Evolutionary conservation across 768 basidiomycete genomes (phyloP).

Genomic region (Lentinula aciculospora): DNA sequence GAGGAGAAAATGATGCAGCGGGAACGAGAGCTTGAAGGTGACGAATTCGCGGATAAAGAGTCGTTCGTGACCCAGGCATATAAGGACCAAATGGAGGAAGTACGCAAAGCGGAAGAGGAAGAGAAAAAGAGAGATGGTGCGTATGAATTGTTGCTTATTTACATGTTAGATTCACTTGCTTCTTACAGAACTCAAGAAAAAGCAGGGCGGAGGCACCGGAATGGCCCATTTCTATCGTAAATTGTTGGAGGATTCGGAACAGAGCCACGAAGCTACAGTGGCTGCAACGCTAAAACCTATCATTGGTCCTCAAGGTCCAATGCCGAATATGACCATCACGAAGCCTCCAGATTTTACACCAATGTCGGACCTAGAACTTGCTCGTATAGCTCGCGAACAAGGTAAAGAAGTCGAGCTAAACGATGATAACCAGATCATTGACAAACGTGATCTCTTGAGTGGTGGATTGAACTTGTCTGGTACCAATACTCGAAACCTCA

Average conservation of each 20-base stretch:
- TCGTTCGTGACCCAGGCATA: conserved; percentile 98
- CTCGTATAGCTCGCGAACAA: conserved; percentile 58
- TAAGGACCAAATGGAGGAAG: conserved; percentile 92
- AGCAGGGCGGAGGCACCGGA: conserved; percentile 55
- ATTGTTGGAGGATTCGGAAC: conserved; percentile 72
- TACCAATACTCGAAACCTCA: conserved; percentile 72
- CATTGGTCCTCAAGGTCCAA: conserved; percentile 59
- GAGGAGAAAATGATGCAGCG: conserved; percentile 97
- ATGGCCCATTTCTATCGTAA: conserved; percentile 83
- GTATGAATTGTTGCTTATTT: conserved; percentile 15
- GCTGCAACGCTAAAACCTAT: conserved; percentile 63
- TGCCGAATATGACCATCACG: conserved; percentile 66
- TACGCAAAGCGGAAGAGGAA: conserved; percentile 87
- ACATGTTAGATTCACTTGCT: neutral
- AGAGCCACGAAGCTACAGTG: conserved; percentile 82
- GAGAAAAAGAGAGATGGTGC: conserved; percentile 84
- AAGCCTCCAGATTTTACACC: conserved; percentile 63
- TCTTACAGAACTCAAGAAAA: conserved; percentile 52
- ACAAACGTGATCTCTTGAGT: conserved; percentile 86
- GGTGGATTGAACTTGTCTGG: conserved; percentile 91
- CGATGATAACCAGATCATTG: conserved; percentile 96
- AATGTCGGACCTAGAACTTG: conserved; percentile 71
- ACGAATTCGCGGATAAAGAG: conserved; percentile 91
- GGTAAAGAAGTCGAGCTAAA: conserved; percentile 91
- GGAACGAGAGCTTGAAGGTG: conserved; percentile 90